Evolutionary conservation across 148 eudicot genomes (phyloP), one percentile per base, ranked within the genome.

Genomic region (Rhododendron griersonianum): DNA sequence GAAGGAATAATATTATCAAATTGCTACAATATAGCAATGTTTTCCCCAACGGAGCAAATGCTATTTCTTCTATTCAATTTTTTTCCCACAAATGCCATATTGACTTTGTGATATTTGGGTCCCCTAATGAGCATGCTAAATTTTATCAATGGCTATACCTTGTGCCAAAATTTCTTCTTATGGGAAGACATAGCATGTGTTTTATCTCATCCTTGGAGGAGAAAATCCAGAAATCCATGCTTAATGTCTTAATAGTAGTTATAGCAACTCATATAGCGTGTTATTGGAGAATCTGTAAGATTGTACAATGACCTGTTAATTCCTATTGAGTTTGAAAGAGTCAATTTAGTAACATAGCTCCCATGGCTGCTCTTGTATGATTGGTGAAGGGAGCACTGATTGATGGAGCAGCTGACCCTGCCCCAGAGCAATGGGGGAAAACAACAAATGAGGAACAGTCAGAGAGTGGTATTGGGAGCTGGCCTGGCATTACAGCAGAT

Each of bases 351-450:
- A 15, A 71, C 76, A 71, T 83, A 6, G 14, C 47, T 48, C n/a
- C 7, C 21, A 25, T 84, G 86, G 81, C 55, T 67, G 69, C 23
- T 71, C 35, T 51, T 86, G 33, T 88, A 55, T 84, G 75, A 85
- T 85, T 85, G 39, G 67, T 89, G 53, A 87, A 97, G 99, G 99
- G 91, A 81, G 91, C 94, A 79, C 88, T 97, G 89, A 94, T 97
- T 80, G 95, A 94, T 85, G 99, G 99, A 87, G 98, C 99, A 83
- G 98, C 98, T 44, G 98, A 97, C 89, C 99, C 98, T 33, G 89
- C 95, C 76, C 99, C 99, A 63, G 98, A 95, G 89, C 98, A 95
- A 90, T 97, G 98, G 98, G 99, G 98, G 18, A 97, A 91, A 91
- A 94, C 99, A 89, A 93, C 98, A 78, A 93, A 93, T 53, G 98